Evolutionary conservation across 1,139 yeast genomes (phyloP).

Genomic region (Yamadazyma epiphylla): DNA sequence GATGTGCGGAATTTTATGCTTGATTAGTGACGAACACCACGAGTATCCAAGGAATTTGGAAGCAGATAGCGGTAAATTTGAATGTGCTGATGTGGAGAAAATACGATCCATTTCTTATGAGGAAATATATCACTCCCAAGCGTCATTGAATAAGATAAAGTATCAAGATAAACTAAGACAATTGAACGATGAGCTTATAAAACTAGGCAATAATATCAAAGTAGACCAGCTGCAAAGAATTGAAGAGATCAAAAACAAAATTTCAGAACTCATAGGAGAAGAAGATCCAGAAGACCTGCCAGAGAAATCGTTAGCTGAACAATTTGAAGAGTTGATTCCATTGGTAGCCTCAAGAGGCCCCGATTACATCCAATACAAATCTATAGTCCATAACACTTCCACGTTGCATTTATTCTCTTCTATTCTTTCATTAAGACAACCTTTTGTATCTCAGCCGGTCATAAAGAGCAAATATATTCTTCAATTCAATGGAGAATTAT

Average conservation of each 20-base stretch:
- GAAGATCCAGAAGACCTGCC: slow-evolving; percentile 7
- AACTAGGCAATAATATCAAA: slow-evolving; percentile 29
- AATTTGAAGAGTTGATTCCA: slow-evolving; percentile 32
- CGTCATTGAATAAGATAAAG: slow-evolving; percentile 24
- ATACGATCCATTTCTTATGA: slow-evolving; percentile 12
- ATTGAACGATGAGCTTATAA: slow-evolving; percentile 19
- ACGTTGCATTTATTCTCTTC: slow-evolving; percentile 51
- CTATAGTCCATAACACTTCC: slow-evolving; percentile 8
- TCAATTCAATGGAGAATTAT: slow-evolving; percentile 89
- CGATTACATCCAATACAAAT: slow-evolving; percentile 29
- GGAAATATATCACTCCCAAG: slow-evolving; percentile 16
- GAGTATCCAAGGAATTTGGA: slow-evolving; percentile 6
- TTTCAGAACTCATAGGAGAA: slow-evolving; percentile 13
- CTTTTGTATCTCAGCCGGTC: slow-evolving; percentile 71
- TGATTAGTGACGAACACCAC: slow-evolving; percentile 5
- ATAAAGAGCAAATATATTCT: slow-evolving; percentile 25
- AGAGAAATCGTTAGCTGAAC: not conserved
- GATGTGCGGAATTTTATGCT: slow-evolving; percentile 22
- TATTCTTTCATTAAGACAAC: slow-evolving; percentile 73
- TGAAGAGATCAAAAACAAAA: slow-evolving; percentile 13
- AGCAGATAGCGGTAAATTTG: slow-evolving; percentile 14
- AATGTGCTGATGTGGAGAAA: slow-evolving; percentile 14
- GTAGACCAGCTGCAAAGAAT: slow-evolving; percentile 14
- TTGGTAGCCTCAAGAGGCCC: slow-evolving; percentile 54
- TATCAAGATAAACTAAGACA: slow-evolving; percentile 21